Evolutionary conservation across 495 filamentous ascomycete species (phyloP).

Genomic region (Neurospora sp.): DNA sequence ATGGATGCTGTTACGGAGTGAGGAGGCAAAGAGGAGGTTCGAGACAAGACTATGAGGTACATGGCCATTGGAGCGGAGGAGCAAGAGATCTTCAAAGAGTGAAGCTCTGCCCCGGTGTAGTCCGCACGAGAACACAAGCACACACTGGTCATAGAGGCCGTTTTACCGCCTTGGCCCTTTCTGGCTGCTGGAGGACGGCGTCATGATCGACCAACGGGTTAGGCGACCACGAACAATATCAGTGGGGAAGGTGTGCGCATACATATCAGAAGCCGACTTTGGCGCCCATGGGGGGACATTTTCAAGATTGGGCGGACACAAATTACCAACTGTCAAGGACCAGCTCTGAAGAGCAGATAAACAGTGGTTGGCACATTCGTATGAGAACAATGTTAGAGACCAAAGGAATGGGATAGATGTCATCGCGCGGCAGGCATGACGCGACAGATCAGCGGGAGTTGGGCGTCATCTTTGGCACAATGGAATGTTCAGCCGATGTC

Average conservation of each 20-base stretch:
- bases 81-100: neutral
- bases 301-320: too few species aligned
- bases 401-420: neutral
- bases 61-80: neutral
- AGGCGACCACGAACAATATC: neutral
- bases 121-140: neutral
- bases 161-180: neutral
- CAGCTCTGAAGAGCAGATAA: neutral
- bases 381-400: neutral
- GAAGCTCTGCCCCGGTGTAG: neutral
- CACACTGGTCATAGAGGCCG: neutral
- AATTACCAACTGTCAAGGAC: too few species aligned
- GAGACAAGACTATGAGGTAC: neutral
- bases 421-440: neutral
- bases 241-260: neutral
- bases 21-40: neutral
- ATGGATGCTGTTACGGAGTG: slow-evolving; percentile 6
- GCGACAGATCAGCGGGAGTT: neutral
- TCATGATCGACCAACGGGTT: neutral
- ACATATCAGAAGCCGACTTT: too few species aligned
- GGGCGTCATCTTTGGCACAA: neutral
- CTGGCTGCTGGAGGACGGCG: neutral
- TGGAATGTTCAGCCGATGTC: neutral
- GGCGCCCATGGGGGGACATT: neutral
- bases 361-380: neutral